A percentile compares a stretch with the other conserved stretches of the same genome.
These are phyloP conservation scores for Clitoria ternatea DNA, from an alignment of 306 rosid genomes.

Conservation along the genomic window DNA sequence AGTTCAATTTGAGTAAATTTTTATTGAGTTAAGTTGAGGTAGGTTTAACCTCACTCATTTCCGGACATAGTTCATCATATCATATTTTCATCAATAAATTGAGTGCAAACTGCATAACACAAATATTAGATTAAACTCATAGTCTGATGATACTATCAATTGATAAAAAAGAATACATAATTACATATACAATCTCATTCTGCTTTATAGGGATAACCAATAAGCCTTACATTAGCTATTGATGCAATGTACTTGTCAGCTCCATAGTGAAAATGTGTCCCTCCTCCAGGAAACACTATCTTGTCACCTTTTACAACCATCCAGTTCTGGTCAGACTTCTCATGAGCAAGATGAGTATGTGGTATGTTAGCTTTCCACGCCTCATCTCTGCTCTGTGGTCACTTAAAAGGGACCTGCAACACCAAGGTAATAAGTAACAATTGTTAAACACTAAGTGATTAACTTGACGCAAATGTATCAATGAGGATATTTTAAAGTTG, in stretches of 20 bases:
- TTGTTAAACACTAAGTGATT: neutral
- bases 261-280: constrained; percentile 40
- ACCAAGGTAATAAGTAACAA: constrained; percentile 5
- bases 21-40: too few relatives aligned
- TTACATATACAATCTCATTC: neutral
- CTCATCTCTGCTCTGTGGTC: constrained; percentile 45
- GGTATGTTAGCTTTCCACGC: constrained; percentile 44
- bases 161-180: neutral
- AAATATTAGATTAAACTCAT: too few relatives aligned
- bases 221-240: constrained; percentile 39
- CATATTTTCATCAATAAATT: neutral
- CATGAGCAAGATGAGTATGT: constrained; percentile 42
- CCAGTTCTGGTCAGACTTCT: constrained; percentile 47
- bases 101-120: neutral
- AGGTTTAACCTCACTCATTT: too few relatives aligned
- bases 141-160: neutral
- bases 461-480: neutral
- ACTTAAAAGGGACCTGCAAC: constrained; percentile 36
- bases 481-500: neutral
- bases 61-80: too few relatives aligned
- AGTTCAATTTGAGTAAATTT: too few relatives aligned
- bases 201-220: neutral
- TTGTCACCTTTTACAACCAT: constrained; percentile 44
- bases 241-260: constrained; percentile 42
- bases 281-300: constrained; percentile 40